phyloP scores from a whole-genome alignment of 1,284 basidiomycete genomes.

The Schizophyllum commune region DNA sequence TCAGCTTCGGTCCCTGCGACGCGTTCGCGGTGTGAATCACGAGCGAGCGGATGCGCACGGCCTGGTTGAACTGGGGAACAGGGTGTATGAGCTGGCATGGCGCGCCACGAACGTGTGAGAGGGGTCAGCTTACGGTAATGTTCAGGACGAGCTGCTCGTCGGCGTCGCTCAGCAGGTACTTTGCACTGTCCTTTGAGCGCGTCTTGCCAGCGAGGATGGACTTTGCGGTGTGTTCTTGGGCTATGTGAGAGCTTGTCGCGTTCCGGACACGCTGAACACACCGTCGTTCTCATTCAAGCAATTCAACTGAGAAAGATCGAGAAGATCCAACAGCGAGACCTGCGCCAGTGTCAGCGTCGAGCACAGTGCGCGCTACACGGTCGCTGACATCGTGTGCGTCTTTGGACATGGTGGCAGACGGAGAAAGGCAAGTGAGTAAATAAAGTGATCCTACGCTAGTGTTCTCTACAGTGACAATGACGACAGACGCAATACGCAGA shows the following conservation, averaged over 20 bases:
- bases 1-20: slow-evolving; percentile 51
- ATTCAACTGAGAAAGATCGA: slow-evolving; percentile 56
- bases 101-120: neutral
- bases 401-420: slow-evolving; percentile 2
- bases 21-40: slow-evolving; percentile 45
- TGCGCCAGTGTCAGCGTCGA: slow-evolving; percentile 13
- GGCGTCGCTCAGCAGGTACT: slow-evolving; percentile 68
- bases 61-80: slow-evolving; percentile 63
- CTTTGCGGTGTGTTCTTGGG: slow-evolving; percentile 38
- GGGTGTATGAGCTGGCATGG: neutral
- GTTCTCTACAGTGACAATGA: neutral
- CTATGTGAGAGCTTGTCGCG: neutral
- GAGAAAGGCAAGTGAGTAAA: neutral
- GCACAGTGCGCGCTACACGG: neutral
- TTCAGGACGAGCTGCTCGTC: slow-evolving; percentile 75
- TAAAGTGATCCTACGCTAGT: neutral
- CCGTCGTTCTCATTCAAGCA: slow-evolving; percentile 67
- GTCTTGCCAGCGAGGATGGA: slow-evolving; percentile 31
- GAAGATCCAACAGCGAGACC: slow-evolving; percentile 52
- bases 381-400: slow-evolving; percentile 7
- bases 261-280: neutral
- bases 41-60: slow-evolving; percentile 68
- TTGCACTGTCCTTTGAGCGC: slow-evolving; percentile 32
- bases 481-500: neutral
- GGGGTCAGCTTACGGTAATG: slow-evolving; percentile 44